Evolutionary conservation across 805 yeast species (phyloP), one percentile per base, ranked within the genome.

Genomic region (Cyberlindnera nakhonratchasimensis): DNA sequence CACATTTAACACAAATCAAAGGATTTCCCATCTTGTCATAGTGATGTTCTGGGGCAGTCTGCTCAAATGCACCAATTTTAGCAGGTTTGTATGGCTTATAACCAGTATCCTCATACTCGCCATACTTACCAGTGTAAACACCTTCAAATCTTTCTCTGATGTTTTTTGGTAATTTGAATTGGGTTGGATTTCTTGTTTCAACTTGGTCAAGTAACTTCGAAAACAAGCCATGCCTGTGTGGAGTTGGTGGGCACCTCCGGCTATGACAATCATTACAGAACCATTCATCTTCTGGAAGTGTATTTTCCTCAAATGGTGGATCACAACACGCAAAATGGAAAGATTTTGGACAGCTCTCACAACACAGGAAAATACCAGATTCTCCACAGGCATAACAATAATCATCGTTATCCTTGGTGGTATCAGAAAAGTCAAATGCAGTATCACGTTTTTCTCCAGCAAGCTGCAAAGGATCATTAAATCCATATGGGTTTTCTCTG

Each of bases 351-450:
- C 99, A 91, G 2, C 86, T 72, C 54, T 91, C 99, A 65, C 99
- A 91, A 64, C 98, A 93, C 19, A 91, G 69, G 54, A 91, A 89
- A 21, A 86, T 73, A 11, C 99, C 99, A 0, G 89, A 70, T 21
- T 88, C 86, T 2, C 95, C 90, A 66, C 99, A 91, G 0, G 93
- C 73, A n/a, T 86, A 70, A 58, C 99, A 91, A 61, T 74, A 90
- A 61, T 91, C 99, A 47, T 90, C 95, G 60, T 91, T 93, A 37
- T 61, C 71, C 37, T 58, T 59, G 7, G 69, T 62, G 10, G 62
- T 48, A 25, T 64, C 66, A 24, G 51, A 50, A 33, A 51, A 52
- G 24, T 60, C 62, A 39, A 57, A 48, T 2, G 57, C 59, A 21
- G 48, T 51, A 6, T 59, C 55, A 32, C 69, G 50, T 25, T 66